These are phyloP conservation scores for Calonectria crousiana DNA, from an alignment of 2,329 filamentous ascomycete genomes.

Conservation along the genomic window DNA sequence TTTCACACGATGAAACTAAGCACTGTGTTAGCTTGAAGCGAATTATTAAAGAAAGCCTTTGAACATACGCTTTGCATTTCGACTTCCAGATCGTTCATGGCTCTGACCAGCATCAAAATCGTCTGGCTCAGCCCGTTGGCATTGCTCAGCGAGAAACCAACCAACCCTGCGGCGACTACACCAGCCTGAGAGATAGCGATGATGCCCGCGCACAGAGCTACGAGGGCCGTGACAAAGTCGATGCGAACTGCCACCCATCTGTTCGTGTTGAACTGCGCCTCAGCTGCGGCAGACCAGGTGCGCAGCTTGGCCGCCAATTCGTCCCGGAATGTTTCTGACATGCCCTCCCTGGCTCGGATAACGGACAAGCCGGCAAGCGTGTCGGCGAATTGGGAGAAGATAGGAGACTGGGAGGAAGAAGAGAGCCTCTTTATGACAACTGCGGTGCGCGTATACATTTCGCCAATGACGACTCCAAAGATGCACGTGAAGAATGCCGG, in stretches of 20 bases:
- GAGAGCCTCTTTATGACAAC: conserved; percentile 60
- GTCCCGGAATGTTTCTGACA: conserved; percentile 60
- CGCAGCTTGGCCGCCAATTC: conserved; percentile 64
- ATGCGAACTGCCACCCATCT: conserved; percentile 68
- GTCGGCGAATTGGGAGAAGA: conserved; percentile 69
- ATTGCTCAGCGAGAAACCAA: conserved; percentile 68
- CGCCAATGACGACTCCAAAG: conserved; percentile 59
- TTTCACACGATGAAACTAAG: conserved; percentile 61
- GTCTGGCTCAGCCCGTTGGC: conserved; percentile 66
- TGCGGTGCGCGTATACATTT: conserved; percentile 64
- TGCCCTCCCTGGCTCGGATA: conserved; percentile 63
- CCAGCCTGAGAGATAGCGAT: conserved; percentile 64
- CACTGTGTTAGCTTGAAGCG: conserved; percentile 25
- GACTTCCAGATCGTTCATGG: conserved; percentile 68
- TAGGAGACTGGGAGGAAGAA: conserved; percentile 63
- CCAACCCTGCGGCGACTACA: conserved; percentile 62
- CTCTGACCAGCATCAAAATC: conserved; percentile 64
- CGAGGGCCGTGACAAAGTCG: conserved; percentile 66
- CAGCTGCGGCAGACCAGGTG: conserved; percentile 58
- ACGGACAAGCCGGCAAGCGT: conserved; percentile 63
- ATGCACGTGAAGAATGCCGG: conserved; percentile 60
- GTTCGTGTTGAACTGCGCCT: conserved; percentile 67
- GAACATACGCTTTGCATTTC: conserved; percentile 65
- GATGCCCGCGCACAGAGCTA: conserved; percentile 63
- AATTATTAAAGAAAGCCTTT: neutral